Base-by-base conservation (phyloP, 2,329 filamentous ascomycete genomes). In the Pseudogymnoascus sp. region DNA sequence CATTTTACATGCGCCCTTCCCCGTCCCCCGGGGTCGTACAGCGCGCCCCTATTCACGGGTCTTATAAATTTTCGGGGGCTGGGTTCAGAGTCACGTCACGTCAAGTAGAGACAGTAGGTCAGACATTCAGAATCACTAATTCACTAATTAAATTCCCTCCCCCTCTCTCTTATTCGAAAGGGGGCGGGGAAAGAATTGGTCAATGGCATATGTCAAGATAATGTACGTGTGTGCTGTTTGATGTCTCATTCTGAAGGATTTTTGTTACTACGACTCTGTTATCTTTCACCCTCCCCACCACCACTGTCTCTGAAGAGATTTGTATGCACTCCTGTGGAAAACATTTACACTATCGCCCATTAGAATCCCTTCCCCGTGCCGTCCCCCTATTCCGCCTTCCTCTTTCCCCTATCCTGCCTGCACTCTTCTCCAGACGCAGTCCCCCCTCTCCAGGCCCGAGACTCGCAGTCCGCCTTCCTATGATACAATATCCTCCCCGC, bases 291-390 rank as follows among this genome's bases (percentile, higher is more conserved):
- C 35, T 5, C 26, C 26, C 40, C 21, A 21, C 21, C 40, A 1
- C 10, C 24, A 26, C 29, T 17, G 26, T 33, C 26, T 54, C 47
- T 17, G 26, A 33, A 33, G 47, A 17, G 44, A 50, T 50, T 50
- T 50, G n/a, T 44, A n/a, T 11, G 11, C 11, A 21, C 40, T n/a
- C 9, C 24, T n/a, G 29, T 13, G n/a, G 2, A n/a, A n/a, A 33
- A 54, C 47, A 54, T 54, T 11, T 33, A 54, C 26, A 21, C 47
- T 33, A 54, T 54, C 47, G 33, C 47, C 47, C 47, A 54, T 54
- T 54, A 54, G 47, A 54, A 54, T 54, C 47, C 47, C 47, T 5
- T n/a, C 4, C 33, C 47, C 47, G 47, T 54, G 8, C 40, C 40
- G 40, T 44, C 10, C 40, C 4, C 17, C 39, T 10, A 4, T 15